Base-by-base conservation (phyloP, 2,329 filamentous ascomycete genomes). In the Fusarium incarnatum region DNA sequence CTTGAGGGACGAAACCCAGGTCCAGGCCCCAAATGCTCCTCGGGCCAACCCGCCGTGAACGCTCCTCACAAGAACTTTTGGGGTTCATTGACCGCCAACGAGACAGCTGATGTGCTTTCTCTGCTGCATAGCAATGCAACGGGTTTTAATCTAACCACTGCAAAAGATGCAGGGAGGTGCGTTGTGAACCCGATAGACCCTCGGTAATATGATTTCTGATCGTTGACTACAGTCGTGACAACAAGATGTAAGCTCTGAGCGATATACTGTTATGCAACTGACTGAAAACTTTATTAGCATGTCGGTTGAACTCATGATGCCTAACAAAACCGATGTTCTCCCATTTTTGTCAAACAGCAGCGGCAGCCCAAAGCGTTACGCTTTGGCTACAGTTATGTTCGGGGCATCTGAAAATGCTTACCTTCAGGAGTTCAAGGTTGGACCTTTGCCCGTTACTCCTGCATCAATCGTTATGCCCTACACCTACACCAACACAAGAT, bases 51-150 rank as follows among this genome's bases (percentile, higher is more conserved):
- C 0, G 6, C 53, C 5, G 8, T 23, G 1, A 58, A 13, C 3
- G 53, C 56, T 12, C 56, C 56, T 20, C 56, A 60, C 10, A 60
- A 60, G 23, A 60, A 58, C 53, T 60, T 60, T 8, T 60, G 53
- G 56, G 56, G 56, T 12, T 27, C 28, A 25, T 20, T 60, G 9
- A 58, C n/a, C 1, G 23, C 25, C 3, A 22, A 25, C 1, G 56
- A 60, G 5, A 60, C 56, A 6, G 55, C 40, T 13, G 56, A 60
- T 18, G 56, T 60, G 13, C 40, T 60, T 18, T 41, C 53, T 6
- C 20, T 60, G 1, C 18, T 60, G 13, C 53, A 60, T 34, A 46
- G 53, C 10, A 37, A 60, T 25, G 20, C 23, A 1, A 47, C 56
- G 0, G 40, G 56, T 1, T 47, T 60, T 6, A 60, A 60, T 9